Evolutionary conservation across 805 yeast genomes (phyloP), one percentile per base, ranked within the genome.

Genomic region (Candida tallmaniae): DNA sequence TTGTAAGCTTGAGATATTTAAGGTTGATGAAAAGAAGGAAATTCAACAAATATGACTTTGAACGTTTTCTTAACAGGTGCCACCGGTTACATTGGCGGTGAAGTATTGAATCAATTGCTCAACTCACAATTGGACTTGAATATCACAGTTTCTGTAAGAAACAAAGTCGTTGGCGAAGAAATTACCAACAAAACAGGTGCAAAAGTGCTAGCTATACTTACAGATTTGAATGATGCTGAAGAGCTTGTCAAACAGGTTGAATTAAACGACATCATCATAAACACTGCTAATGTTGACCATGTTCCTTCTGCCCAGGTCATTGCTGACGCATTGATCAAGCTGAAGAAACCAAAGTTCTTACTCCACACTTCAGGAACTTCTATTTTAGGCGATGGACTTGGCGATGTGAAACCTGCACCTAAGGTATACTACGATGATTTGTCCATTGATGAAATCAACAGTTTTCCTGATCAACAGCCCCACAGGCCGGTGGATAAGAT

Each of bases 361-460:
- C 42, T 63, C 33, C 68, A 62, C 27, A 62, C 64, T 20, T 56
- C 68, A 4, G 68, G 69, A 8, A 53, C 65, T 3, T 51, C 57
- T 2, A 50, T 61, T 20, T 23, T 60, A 21, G 50, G 53, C n/a
- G 57, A 51, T 25, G 31, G 31, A 7, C 5, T 29, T 5, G 32
- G 40, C 2, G 38, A 34, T 9, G 48, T 49, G 41, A 36, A 40
- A 6, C 42, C 49, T 6, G 22, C 44, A 9, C 39, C 40, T 8
- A 50, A 44, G 32, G 47, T 50, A 10, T 57, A 51, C 32, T 41
- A 47, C 17, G 62, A 58, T 37, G 36, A 28, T 10, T 32, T 34
- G 10, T 41, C 47, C 36, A 56, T 55, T 39, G 54, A 49, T 28
- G 52, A 49, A 27, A 46, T 60, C 35, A 52, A 49, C 29, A 28